phyloP scores from a whole-genome alignment of 2,329 filamentous ascomycete species.

The Arthrobotrys sphaeroides region DNA sequence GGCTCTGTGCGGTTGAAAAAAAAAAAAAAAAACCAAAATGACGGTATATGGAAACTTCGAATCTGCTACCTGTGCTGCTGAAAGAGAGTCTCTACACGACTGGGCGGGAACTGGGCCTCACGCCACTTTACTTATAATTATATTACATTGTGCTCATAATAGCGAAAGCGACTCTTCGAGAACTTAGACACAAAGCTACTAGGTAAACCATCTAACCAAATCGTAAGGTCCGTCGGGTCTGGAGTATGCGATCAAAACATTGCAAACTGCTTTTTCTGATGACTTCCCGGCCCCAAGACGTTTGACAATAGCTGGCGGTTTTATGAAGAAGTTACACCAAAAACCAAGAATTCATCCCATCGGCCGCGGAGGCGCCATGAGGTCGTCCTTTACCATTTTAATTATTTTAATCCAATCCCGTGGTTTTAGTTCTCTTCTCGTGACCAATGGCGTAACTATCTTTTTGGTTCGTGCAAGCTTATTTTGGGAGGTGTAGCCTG shows the following conservation, averaged over 20 bases:
- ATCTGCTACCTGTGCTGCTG: not conserved
- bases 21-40: not conserved
- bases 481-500: not conserved
- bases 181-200: no score
- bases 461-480: no score
- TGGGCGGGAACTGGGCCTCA: not conserved
- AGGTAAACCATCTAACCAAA: not conserved
- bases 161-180: not conserved
- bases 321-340: not conserved
- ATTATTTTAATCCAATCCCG: no score
- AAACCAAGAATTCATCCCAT: no score
- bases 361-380: no score
- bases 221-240: not conserved
- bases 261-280: not conserved
- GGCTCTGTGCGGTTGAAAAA: not conserved
- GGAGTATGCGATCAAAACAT: not conserved
- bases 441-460: no score
- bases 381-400: no score
- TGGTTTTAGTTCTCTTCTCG: no score
- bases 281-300: not conserved
- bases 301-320: not conserved
- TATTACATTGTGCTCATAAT: not conserved
- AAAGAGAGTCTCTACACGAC: not conserved
- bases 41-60: not conserved
- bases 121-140: slow-evolving; percentile 18